A percentile compares a stretch with the other conserved stretches of the same genome.
Conservation (phyloP, 345 rosid genomes). For the Moricandia arvensis region DNA sequence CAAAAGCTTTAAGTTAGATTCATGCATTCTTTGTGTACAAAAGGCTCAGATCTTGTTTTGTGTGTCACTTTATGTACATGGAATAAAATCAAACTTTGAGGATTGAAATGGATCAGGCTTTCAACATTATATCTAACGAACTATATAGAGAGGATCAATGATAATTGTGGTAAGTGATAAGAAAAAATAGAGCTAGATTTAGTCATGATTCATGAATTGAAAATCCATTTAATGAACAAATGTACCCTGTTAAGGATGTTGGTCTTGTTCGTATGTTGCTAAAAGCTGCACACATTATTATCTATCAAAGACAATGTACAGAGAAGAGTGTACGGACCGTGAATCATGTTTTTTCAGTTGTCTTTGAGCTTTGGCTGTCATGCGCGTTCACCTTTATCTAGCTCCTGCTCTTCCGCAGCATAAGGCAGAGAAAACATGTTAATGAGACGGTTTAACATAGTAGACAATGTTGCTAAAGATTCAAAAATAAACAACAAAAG, state of each 20-base stretch:
- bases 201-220: slow-evolving; percentile 20
- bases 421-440: background rate
- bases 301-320: slow-evolving; percentile 35
- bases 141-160: background rate
- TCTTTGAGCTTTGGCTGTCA: slow-evolving; percentile 13
- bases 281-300: slow-evolving; percentile 24
- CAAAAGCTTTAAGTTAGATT: slow-evolving; percentile 16
- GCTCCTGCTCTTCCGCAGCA: slow-evolving; percentile 22
- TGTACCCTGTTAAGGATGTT: slow-evolving; percentile 2
- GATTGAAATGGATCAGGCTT: background rate
- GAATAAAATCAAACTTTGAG: slow-evolving; percentile 31
- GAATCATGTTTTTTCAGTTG: background rate
- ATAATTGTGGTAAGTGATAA: background rate
- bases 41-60: slow-evolving; percentile 15
- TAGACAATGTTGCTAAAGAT: background rate
- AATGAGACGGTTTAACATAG: background rate
- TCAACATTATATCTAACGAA: background rate
- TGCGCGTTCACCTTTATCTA: slow-evolving; percentile 2
- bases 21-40: slow-evolving; percentile 38
- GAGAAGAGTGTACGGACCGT: slow-evolving; percentile 20
- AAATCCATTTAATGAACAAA: slow-evolving; percentile 27
- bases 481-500: background rate
- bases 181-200: background rate
- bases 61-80: slow-evolving; percentile 12
- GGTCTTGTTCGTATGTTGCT: slow-evolving; percentile 17